A percentile compares a stretch with the other conserved stretches of the same genome.
Conservation (phyloP, 2,329 filamentous ascomycete genomes). For the Thelonectria rubi region DNA sequence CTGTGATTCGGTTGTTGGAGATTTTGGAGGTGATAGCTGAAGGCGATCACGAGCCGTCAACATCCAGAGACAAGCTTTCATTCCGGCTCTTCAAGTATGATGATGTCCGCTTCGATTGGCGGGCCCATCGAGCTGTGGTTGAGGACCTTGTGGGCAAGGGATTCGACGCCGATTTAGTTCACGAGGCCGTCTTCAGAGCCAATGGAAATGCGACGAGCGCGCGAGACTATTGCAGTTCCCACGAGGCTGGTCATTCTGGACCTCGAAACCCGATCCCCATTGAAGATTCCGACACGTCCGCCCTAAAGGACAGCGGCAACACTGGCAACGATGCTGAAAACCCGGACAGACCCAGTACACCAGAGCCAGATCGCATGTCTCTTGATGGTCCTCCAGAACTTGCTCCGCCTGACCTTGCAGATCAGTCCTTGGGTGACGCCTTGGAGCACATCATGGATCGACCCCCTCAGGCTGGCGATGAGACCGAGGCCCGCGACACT, state of each 20-base stretch:
- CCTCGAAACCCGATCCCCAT: conserved; percentile 73
- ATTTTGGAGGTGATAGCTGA: conserved; percentile 82
- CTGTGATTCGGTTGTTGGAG: conserved; percentile 82
- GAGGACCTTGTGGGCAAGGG: conserved; percentile 46
- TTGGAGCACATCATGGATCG: conserved; percentile 43
- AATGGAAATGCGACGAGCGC: conserved; percentile 71
- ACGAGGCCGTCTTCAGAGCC: conserved; percentile 85
- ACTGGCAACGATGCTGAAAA: conserved; percentile 37
- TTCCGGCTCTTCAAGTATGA: conserved; percentile 56
- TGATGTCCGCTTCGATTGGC: conserved; percentile 59
- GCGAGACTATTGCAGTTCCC: conserved; percentile 78
- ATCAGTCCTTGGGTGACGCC: conserved; percentile 40
- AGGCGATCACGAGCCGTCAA: conserved; percentile 77
- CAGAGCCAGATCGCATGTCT: conserved; percentile 51
- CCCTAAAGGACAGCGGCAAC: conserved; percentile 40
- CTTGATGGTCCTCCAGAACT: conserved; percentile 47
- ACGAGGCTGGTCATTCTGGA: conserved; percentile 65
- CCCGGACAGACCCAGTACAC: conserved; percentile 34
- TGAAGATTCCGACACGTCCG: conserved; percentile 59
- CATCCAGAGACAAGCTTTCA: conserved; percentile 64
- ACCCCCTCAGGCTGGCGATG: conserved; percentile 33
- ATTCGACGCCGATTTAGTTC: conserved; percentile 67
- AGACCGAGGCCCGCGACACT: conserved; percentile 32
- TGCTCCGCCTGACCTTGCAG: conserved; percentile 37
- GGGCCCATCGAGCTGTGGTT: conserved; percentile 41